A percentile compares a stretch with the other conserved stretches of the same genome.
Evolutionary conservation across 306 rosid genomes (phyloP).

Genomic region (Crataegus laevigata): DNA sequence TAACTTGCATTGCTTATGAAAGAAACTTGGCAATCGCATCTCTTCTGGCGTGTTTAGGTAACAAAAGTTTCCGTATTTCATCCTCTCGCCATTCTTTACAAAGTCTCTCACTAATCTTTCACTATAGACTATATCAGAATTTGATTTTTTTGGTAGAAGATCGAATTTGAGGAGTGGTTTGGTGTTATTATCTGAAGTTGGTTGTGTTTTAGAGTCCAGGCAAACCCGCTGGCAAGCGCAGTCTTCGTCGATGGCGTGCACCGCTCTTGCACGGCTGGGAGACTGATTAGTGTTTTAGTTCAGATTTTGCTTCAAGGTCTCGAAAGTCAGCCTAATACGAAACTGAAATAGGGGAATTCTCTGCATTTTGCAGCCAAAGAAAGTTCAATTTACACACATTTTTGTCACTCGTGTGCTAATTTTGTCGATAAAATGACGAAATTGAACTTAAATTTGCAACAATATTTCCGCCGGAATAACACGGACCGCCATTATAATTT

Average conservation of each 20-base stretch:
- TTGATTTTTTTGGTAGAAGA: not conserved
- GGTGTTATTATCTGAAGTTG: not conserved
- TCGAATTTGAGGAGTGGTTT: not conserved
- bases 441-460: no score
- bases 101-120: not conserved
- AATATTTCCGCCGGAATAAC: no score
- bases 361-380: not conserved
- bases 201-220: not conserved
- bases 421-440: no score
- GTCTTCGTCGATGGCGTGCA: not conserved
- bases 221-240: not conserved
- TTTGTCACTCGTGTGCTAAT: no score
- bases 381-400: no score
- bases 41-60: not conserved
- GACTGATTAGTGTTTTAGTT: not conserved
- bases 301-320: not conserved
- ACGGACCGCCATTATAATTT: no score
- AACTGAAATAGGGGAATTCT: not conserved
- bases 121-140: no score
- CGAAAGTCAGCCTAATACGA: not conserved
- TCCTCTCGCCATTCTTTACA: not conserved
- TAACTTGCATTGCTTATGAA: not conserved
- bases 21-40: not conserved
- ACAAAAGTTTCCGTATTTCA: not conserved
- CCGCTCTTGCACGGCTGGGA: not conserved